A percentile compares a stretch with the other conserved stretches of the same genome.
These are phyloP conservation scores for Rhizophlyctis rosea DNA, from an alignment of 192 early-diverging fungal species.

Conservation along the genomic window DNA sequence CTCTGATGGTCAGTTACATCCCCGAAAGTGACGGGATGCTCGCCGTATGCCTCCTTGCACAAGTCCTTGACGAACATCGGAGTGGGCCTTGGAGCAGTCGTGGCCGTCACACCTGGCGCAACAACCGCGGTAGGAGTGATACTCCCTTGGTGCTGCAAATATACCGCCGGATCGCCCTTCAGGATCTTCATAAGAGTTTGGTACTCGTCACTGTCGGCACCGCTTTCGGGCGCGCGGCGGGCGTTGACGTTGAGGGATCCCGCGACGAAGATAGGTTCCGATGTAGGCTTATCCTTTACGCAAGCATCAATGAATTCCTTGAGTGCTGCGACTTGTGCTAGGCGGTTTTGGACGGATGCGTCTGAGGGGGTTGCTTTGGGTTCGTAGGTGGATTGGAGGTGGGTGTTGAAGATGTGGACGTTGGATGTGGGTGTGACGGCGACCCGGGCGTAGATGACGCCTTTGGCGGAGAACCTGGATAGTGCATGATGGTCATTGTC, in stretches of 20 bases:
- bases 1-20: neutral
- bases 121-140: neutral
- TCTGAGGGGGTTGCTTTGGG: neutral
- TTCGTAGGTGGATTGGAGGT: constrained; percentile 58
- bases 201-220: constrained; percentile 36
- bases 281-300: constrained; percentile 34
- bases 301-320: constrained; percentile 64
- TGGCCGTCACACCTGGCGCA: neutral
- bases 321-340: constrained; percentile 63
- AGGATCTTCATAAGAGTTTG: constrained; percentile 23
- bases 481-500: constrained; percentile 9
- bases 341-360: constrained; percentile 29
- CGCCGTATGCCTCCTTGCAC: constrained; percentile 53
- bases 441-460: constrained; percentile 75
- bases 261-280: constrained; percentile 58
- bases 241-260: constrained; percentile 75
- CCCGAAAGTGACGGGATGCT: constrained; percentile 67
- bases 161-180: constrained; percentile 23
- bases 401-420: constrained; percentile 77
- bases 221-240: constrained; percentile 11
- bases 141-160: too few species aligned
- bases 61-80: constrained; percentile 42
- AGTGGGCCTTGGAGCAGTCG: neutral
- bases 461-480: constrained; percentile 61
- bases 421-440: constrained; percentile 40